phyloP scores from a whole-genome alignment of 148 eudicot genomes.

The Chenopodium quinoa region DNA sequence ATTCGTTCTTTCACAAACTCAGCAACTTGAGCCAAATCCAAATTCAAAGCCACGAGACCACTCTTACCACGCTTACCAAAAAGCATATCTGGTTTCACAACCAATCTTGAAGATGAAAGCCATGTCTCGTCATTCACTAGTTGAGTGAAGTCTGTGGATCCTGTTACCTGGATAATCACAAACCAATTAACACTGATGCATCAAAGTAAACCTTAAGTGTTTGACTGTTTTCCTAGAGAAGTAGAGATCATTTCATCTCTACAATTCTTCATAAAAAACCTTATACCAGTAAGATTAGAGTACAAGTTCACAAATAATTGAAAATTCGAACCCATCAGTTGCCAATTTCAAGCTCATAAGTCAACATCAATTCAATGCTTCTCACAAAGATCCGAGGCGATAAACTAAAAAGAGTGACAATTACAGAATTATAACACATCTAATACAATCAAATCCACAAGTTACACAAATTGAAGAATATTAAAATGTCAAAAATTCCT shows the following conservation, averaged over 20 bases:
- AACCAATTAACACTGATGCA: not conserved
- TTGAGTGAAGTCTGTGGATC: conserved; percentile 58
- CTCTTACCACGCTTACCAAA: conserved; percentile 93
- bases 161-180: conserved; percentile 45
- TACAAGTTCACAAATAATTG: not conserved
- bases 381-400: not conserved
- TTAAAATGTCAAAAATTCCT: not conserved
- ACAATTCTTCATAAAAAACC: not conserved
- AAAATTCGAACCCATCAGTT: not conserved
- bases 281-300: not conserved
- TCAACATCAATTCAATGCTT: not conserved
- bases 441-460: not conserved
- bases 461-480: not conserved
- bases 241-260: not conserved
- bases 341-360: not conserved
- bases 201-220: not conserved
- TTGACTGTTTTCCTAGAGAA: too few species aligned
- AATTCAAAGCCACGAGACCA: conserved; percentile 72
- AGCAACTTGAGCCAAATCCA: conserved; percentile 80
- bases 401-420: too few species aligned
- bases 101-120: conserved; percentile 71
- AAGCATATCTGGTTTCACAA: conserved; percentile 85
- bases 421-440: not conserved
- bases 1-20: conserved; percentile 68
- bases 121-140: conserved; percentile 63